phyloP scores from a whole-genome alignment of 805 yeast genomes.

The Metschnikowia picachoensis region DNA sequence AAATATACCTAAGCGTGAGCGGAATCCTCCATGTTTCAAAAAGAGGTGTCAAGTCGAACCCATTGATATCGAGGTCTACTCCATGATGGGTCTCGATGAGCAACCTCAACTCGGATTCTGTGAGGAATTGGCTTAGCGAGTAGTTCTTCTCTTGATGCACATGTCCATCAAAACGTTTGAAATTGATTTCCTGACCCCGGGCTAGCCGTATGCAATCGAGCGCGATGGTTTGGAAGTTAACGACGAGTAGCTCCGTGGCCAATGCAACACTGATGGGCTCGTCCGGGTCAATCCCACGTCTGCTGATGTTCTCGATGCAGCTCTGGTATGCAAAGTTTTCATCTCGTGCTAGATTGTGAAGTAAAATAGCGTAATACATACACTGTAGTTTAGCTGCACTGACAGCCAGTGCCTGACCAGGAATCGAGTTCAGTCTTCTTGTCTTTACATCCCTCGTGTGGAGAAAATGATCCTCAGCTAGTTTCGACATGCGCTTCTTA shows the following conservation, averaged over 20 bases:
- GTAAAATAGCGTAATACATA: constrained; percentile 50
- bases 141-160: background rate
- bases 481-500: constrained; percentile 3
- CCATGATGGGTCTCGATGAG: constrained; percentile 10
- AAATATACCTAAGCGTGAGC: constrained; percentile 53
- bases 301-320: constrained; percentile 43
- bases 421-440: constrained; percentile 40
- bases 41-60: constrained; percentile 25
- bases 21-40: constrained; percentile 48
- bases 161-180: constrained; percentile 34
- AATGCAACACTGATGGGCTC: constrained; percentile 42
- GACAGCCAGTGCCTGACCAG: constrained; percentile 48
- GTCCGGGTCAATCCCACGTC: constrained; percentile 48
- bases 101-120: constrained; percentile 8
- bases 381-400: constrained; percentile 56
- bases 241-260: constrained; percentile 35
- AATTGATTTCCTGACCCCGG: constrained; percentile 43
- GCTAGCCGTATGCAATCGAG: constrained; percentile 45
- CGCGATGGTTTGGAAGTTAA: constrained; percentile 31
- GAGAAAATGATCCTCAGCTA: constrained; percentile 10
- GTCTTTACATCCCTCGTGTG: constrained; percentile 59
- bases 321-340: constrained; percentile 35
- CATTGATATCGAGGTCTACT: constrained; percentile 19
- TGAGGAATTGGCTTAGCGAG: constrained; percentile 11
- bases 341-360: constrained; percentile 16